Evolutionary conservation across 306 rosid species (phyloP), one percentile per base, ranked within the genome.

Genomic region (Corylus americana): DNA sequence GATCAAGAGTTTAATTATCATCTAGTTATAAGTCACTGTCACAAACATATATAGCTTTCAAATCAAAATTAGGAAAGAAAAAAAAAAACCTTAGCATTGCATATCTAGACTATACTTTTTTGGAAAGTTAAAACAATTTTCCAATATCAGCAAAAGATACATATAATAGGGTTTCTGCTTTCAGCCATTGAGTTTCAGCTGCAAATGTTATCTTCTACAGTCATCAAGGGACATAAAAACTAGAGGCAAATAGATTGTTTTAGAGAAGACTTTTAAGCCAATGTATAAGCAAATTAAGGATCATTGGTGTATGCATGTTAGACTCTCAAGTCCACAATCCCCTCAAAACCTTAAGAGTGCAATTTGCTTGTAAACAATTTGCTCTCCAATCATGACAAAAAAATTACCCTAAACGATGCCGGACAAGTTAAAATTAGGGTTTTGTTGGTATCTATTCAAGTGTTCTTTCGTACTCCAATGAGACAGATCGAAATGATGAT

Each of bases 281-380:
- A 51, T 35, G 55, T 1, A 76, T 1, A 72, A 49, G 31, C 37
- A 39, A 9, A 22, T 22, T 22, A 22, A 29, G 51, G 51, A 27
- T 69, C 54, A 48, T 27, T 55, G 4, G 5, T 53, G 35, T 53
- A 14, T 58, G 35, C 25, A n/a, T 20, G 31, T 58, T 58, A 11
- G 12, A 58, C 35, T 5, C 29, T 58, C 29, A 3, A 58, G 29
- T 58, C 35, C 27, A 58, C 64, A 7, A 17, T 53, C 70, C 55
- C 63, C 47, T 74, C 29, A 53, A 11, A 73, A 76, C 27, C 35
- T 31, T 73, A 62, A 74, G 29, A 37, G 63, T 47, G 72, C 57
- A 55, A 79, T 31, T 72, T 68, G 47, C 45, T 45, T 84, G 37
- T 59, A 72, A 58, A 59, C 35, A 20, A 59, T 27, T 59, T 37